Percentiles rank a stretch among this genome's conserved stretches.
These are phyloP conservation scores for Chenopodium quinoa DNA, from an alignment of 148 eudicot genomes.

Conservation along the genomic window DNA sequence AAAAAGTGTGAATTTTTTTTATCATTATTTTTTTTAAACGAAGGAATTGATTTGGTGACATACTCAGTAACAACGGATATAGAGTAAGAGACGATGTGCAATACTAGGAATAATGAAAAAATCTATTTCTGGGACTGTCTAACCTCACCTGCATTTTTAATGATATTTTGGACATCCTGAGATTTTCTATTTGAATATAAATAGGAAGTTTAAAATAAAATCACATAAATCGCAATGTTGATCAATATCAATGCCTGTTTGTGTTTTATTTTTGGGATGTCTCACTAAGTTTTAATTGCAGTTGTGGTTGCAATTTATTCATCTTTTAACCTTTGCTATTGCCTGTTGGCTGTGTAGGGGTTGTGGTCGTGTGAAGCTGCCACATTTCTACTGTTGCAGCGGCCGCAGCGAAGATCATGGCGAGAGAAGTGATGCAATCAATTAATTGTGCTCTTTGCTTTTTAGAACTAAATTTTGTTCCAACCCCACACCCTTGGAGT, in stretches of 20 bases:
- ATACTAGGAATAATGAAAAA: too few relatives aligned
- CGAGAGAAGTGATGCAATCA: slow-evolving; percentile 28
- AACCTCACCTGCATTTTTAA: too few relatives aligned
- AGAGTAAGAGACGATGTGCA: too few relatives aligned
- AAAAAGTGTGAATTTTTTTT: background rate
- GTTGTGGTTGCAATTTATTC: background rate
- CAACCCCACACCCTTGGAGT: background rate
- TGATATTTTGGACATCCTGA: background rate
- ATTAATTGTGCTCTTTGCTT: slow-evolving; percentile 2
- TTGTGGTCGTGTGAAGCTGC: slow-evolving; percentile 77
- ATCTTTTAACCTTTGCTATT: background rate
- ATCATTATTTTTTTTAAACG: background rate
- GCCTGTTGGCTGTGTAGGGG: slow-evolving; percentile 39
- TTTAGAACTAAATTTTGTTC: background rate
- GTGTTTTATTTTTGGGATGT: background rate
- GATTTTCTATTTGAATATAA: background rate
- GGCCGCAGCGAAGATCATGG: slow-evolving; percentile 55
- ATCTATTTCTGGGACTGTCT: too few relatives aligned
- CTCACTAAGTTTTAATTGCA: too few relatives aligned
- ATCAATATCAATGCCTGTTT: background rate
- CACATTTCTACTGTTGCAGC: slow-evolving; percentile 85
- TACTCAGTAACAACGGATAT: too few relatives aligned
- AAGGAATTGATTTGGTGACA: too few relatives aligned
- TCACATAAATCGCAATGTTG: background rate
- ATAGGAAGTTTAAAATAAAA: background rate